Evolutionary conservation across 257 asterid genomes (phyloP).

Genomic region (Nicotiana paniculata): DNA sequence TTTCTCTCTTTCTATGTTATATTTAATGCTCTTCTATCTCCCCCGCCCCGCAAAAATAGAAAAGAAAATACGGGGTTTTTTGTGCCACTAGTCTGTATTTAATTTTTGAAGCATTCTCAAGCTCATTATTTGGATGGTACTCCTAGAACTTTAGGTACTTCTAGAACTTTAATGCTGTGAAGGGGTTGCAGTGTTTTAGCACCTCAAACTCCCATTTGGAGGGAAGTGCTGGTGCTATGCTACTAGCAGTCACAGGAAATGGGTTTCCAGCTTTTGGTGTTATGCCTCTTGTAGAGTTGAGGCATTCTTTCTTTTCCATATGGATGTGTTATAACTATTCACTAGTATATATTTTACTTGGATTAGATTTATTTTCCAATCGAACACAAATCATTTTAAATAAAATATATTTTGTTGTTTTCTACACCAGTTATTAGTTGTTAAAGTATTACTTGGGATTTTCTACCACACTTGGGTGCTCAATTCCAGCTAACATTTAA

Average conservation of each 20-base stretch:
- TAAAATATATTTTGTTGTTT: too few relatives aligned
- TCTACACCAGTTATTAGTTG: too few relatives aligned
- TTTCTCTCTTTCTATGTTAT: not conserved
- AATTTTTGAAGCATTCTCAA: not conserved
- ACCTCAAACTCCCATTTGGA: not conserved
- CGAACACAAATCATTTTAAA: not conserved
- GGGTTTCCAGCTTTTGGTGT: not conserved
- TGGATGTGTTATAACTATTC: not conserved
- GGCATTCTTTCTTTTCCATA: not conserved
- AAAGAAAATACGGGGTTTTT: not conserved
- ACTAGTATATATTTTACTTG: not conserved
- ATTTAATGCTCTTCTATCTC: not conserved
- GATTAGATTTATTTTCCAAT: not conserved
- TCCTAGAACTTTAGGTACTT: not conserved
- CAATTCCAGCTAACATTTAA: not conserved
- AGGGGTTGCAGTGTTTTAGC: not conserved
- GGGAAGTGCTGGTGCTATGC: not conserved
- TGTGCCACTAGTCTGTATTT: not conserved
- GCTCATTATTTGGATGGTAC: not conserved
- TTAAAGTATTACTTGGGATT: too few relatives aligned
- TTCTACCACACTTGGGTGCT: too few relatives aligned
- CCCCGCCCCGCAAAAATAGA: too few relatives aligned
- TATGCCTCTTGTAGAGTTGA: not conserved
- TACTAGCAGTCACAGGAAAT: not conserved
- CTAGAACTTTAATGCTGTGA: too few relatives aligned